phyloP scores from a whole-genome alignment of 2,329 filamentous ascomycete genomes.

The Ophiobolus disseminans region DNA sequence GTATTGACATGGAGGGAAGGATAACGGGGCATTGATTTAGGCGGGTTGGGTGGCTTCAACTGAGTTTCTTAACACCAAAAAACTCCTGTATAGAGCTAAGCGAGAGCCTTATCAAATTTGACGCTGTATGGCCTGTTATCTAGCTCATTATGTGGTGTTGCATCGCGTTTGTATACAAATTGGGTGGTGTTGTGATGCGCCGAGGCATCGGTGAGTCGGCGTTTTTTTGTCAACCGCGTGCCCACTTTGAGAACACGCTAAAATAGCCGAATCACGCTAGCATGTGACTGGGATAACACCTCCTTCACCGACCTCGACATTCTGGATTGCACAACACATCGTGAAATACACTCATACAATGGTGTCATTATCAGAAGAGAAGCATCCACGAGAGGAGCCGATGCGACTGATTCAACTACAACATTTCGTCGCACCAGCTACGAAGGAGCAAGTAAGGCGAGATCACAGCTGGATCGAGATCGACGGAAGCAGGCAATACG shows the following conservation, averaged over 20 bases:
- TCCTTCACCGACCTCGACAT: no score
- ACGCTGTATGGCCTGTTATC: background rate
- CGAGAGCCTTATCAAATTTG: background rate
- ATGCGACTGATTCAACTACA: background rate
- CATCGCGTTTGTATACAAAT: background rate
- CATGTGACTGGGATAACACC: no score
- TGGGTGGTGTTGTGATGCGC: background rate
- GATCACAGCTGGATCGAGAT: background rate
- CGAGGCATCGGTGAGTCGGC: background rate
- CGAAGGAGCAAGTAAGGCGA: background rate
- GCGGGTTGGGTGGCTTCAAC: no score
- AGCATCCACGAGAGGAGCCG: background rate
- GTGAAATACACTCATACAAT: conserved; percentile 15
- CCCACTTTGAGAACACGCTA: no score
- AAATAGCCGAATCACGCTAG: no score
- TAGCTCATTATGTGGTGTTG: background rate
- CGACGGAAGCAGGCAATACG: background rate
- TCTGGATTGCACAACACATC: no score
- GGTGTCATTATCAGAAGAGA: background rate
- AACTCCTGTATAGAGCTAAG: background rate
- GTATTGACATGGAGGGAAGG: background rate
- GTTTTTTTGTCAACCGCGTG: background rate
- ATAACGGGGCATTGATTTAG: no score
- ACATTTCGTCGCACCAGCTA: background rate
- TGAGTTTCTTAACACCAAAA: background rate